phyloP scores from a whole-genome alignment of 306 rosid species.

The barrel medic (Medicago truncatula) region DNA sequence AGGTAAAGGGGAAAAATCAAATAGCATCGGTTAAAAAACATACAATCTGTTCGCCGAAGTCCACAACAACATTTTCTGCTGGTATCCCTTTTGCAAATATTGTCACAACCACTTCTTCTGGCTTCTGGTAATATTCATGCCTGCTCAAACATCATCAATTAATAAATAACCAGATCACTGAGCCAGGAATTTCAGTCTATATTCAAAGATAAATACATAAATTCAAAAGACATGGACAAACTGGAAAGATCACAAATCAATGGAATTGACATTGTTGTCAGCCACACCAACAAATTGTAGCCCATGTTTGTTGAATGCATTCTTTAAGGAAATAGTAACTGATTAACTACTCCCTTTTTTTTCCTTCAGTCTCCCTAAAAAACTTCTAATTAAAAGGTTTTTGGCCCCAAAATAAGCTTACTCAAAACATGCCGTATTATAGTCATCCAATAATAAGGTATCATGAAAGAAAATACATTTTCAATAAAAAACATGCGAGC shows the following conservation, averaged over 20 bases:
- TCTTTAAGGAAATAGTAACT: background rate
- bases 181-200: conserved; percentile 22
- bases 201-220: background rate
- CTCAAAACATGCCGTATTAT: conserved; percentile 6
- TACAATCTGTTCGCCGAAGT: conserved; percentile 96
- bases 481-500: background rate
- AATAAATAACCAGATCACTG: conserved; percentile 31
- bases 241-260: conserved; percentile 11
- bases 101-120: conserved; percentile 88
- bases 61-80: conserved; percentile 62
- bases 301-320: background rate
- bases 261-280: conserved; percentile 10
- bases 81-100: conserved; percentile 89
- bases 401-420: conserved; percentile 7
- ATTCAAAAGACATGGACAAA: background rate
- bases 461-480: background rate
- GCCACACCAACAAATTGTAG: conserved; percentile 24
- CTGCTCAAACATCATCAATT: conserved; percentile 53
- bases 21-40: conserved; percentile 33
- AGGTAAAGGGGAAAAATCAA: conserved; percentile 1
- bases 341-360: background rate
- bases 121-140: conserved; percentile 91
- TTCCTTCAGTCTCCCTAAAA: background rate
- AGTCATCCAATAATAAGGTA: background rate
- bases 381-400: background rate